Percentiles rank a stretch among this genome's conserved stretches.
These are phyloP conservation scores for Cyclotella kingstonii DNA, from an alignment of 108 stramenopile species.

Conservation along the genomic window DNA sequence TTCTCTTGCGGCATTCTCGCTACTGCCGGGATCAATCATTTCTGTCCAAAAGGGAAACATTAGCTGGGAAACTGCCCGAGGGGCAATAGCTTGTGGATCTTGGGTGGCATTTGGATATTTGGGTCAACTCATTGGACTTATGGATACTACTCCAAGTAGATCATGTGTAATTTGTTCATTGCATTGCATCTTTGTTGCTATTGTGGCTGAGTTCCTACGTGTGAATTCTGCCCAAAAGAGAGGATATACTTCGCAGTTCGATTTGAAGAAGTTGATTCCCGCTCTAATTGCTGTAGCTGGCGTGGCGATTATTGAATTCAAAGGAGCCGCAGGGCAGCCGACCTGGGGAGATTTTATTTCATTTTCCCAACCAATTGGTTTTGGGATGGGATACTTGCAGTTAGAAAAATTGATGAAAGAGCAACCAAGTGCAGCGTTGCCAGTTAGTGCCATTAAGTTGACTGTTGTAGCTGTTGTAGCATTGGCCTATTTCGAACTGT, in stretches of 20 bases:
- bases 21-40: constrained; percentile 34
- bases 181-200: constrained; percentile 73
- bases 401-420: constrained; percentile 63
- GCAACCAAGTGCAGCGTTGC: constrained; percentile 62
- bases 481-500: constrained; percentile 50
- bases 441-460: constrained; percentile 63
- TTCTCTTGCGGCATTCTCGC: constrained; percentile 51
- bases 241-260: constrained; percentile 38
- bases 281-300: constrained; percentile 61
- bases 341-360: constrained; percentile 61
- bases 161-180: constrained; percentile 76
- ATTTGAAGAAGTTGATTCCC: constrained; percentile 51
- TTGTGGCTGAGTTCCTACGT: constrained; percentile 58
- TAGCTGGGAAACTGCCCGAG: constrained; percentile 55
- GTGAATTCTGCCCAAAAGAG: constrained; percentile 29
- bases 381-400: constrained; percentile 70
- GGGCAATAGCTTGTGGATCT: constrained; percentile 55
- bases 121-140: constrained; percentile 61
- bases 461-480: constrained; percentile 50
- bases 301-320: constrained; percentile 67
- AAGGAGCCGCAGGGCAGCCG: constrained; percentile 57
- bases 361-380: constrained; percentile 77
- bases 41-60: constrained; percentile 34
- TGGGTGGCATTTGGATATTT: constrained; percentile 77
- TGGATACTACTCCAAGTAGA: constrained; percentile 60